Conservation (phyloP, 2,329 filamentous ascomycete genomes). For the Aspergillus luchuensis region DNA sequence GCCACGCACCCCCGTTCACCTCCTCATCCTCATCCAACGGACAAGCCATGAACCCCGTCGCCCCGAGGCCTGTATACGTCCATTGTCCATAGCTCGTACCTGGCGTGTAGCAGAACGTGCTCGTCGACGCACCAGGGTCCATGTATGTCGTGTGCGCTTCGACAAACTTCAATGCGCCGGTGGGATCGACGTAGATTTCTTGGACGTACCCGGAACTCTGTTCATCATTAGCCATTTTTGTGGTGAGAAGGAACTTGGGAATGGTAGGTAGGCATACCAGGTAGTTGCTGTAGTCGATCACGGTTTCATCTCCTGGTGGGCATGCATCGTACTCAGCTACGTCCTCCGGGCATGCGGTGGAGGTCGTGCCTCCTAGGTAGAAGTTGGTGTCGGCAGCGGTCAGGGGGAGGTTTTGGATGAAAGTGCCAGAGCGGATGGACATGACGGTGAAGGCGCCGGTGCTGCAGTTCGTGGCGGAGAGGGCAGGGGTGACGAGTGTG, state of each 20-base stretch:
- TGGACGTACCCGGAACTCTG: neutral
- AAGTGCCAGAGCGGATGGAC: neutral
- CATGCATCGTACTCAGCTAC: neutral
- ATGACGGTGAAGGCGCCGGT: neutral
- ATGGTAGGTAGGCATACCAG: neutral
- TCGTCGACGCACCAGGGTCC: neutral
- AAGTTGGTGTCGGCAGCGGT: neutral
- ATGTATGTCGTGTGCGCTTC: neutral
- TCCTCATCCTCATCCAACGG: neutral
- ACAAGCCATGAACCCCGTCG: neutral
- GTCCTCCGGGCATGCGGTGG: neutral
- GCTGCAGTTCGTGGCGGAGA: neutral
- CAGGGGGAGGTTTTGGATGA: neutral
- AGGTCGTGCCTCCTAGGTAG: neutral
- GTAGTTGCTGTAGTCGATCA: neutral
- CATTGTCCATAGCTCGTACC: neutral
- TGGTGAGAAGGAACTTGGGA: too few relatives aligned
- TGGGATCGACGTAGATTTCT: slow-evolving; percentile 1
- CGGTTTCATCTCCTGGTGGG: neutral
- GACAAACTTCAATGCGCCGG: neutral
- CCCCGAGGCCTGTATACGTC: neutral
- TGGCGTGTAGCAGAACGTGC: neutral
- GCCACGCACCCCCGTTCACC: neutral
- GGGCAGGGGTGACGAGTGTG: neutral
- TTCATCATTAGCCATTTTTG: neutral